A percentile compares a stretch with the other conserved stretches of the same genome.
Conservation (phyloP, 257 asterid genomes). For the Przewalskia tangutica region DNA sequence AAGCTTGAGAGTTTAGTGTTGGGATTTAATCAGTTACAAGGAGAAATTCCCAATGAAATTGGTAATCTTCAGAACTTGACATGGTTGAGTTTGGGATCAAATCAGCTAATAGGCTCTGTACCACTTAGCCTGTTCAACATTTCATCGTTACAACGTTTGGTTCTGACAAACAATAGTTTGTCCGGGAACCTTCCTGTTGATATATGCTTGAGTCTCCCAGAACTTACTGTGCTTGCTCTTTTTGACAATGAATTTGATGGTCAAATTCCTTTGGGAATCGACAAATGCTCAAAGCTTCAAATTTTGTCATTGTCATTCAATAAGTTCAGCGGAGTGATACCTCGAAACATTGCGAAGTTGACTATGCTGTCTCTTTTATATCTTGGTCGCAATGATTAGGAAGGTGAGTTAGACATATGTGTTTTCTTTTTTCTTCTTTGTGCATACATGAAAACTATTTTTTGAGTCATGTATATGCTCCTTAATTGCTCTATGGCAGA, state of each 20-base stretch:
- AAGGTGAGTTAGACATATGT: neutral
- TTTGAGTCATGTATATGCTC: neutral
- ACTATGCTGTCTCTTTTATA: neutral
- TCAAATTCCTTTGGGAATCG: neutral
- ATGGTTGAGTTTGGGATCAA: conserved; percentile 7
- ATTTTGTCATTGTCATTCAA: neutral
- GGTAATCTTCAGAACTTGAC: conserved; percentile 7
- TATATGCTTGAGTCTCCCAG: neutral
- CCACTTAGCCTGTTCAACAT: conserved; percentile 10
- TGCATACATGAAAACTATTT: neutral
- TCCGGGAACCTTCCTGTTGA: conserved; percentile 2
- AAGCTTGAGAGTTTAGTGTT: conserved; percentile 6
- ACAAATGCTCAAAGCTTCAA: neutral
- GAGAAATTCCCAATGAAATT: conserved; percentile 7
- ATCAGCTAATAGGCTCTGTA: conserved; percentile 12
- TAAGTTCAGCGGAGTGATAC: neutral
- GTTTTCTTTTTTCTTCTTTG: neutral
- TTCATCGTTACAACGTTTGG: neutral
- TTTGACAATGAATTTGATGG: conserved; percentile 1
- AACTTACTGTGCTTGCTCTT: neutral
- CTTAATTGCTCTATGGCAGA: neutral
- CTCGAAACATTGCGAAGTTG: neutral
- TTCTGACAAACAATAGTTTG: neutral
- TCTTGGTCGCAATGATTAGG: neutral
- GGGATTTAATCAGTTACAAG: conserved; percentile 4